Base-by-base conservation (phyloP, 2,329 filamentous ascomycete genomes). In the Colletotrichum sidae region DNA sequence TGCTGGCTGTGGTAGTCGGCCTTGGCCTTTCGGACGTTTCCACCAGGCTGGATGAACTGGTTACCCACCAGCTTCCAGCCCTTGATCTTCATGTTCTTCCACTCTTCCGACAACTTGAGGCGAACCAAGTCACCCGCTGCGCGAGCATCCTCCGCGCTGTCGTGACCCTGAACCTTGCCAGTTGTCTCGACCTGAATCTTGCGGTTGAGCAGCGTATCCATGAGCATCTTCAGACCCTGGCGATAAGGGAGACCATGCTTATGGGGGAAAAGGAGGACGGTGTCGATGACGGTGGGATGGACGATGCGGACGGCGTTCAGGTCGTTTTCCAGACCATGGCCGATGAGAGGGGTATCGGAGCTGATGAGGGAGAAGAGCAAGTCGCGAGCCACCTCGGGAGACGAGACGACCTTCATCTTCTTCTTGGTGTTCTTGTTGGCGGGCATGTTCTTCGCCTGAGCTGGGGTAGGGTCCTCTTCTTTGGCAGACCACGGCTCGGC, bases 311-410 rank as follows among this genome's bases (percentile, higher is more conserved):
- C 84, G 2, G 90, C 88, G 74, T 97, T 97, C 60, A 99, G 86
- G 72, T 99, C 96, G 74, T 99, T 99, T 73, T 99, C 96, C 8
- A 98, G 87, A 1, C 93, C 94, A 76, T 99, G 96, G 0, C 96
- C 96, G 51, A 99, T 92, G 1, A 99, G 79, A 0, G 94, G 92
- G 0, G 94, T 99, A 0, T 85, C 80, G 0, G 93, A 92, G 1
- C 89, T 86, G 54, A 99, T 84, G 57, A 92, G 84, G 0, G 86
- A 84, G 77, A 97, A 93, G 8, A 99, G 85, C 0, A 97, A 83
- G 2, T 88, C 82, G 8, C 96, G 90, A 1, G 96, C 96, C 35
- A 81, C 85, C 25, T 87, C 81, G 0, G 94, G 94, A 0, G 91
- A 94, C 1, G 88, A 81, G 8, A 96, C 93, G 49, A 97, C 91